phyloP scores from a whole-genome alignment of 768 basidiomycete species.

The Lentinula edodes region DNA sequence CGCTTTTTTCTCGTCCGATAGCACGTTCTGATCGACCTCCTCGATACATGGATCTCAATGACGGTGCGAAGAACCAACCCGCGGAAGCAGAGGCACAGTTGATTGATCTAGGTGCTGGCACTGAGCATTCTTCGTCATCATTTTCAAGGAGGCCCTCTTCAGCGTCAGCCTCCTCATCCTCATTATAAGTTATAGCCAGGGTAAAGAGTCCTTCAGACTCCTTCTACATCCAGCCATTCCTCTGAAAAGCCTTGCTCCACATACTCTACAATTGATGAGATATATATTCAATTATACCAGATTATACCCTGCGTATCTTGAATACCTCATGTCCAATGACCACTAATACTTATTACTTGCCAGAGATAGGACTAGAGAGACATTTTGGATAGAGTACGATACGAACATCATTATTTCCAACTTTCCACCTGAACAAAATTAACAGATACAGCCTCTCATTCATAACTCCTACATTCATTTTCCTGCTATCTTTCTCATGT shows the following conservation, averaged over 20 bases:
- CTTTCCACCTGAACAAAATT: background rate
- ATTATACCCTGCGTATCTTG: background rate
- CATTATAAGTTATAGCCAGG: background rate
- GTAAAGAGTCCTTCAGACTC: background rate
- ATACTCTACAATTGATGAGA: background rate
- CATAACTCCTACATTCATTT: conserved; percentile 23
- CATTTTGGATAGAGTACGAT: background rate
- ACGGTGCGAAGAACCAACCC: background rate
- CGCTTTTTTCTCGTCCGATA: conserved; percentile 21
- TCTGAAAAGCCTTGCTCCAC: conserved; percentile 2
- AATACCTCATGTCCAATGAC: background rate
- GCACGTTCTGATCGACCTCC: conserved; percentile 6
- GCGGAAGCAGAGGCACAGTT: conserved; percentile 2
- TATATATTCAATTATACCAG: background rate
- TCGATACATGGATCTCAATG: background rate
- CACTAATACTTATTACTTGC: background rate
- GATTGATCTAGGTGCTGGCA: conserved; percentile 17
- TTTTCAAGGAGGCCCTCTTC: conserved; percentile 5
- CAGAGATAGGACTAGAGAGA: background rate
- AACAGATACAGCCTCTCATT: background rate
- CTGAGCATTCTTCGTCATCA: conserved; percentile 13
- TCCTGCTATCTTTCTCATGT: conserved; percentile 49
- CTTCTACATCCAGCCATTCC: background rate
- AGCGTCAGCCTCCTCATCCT: background rate
- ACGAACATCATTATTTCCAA: background rate